A percentile compares a stretch with the other conserved stretches of the same genome.
These are phyloP conservation scores for Pleurotus eryngii DNA, from an alignment of 768 basidiomycete genomes.

Conservation along the genomic window DNA sequence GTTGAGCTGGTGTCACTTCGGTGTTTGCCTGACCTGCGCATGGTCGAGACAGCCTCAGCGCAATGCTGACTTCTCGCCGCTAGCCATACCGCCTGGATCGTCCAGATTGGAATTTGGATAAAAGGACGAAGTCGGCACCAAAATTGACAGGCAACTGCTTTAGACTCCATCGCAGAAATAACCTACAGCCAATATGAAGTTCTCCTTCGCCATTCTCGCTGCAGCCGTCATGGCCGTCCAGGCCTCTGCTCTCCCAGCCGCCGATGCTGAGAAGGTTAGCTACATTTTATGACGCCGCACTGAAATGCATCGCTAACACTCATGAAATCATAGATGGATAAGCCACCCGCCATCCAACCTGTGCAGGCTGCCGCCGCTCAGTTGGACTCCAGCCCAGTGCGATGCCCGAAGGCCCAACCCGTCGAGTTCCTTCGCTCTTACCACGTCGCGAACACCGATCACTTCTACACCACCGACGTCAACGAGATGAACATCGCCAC, in stretches of 20 bases:
- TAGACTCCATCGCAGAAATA: neutral
- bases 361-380: constrained; percentile 1
- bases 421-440: neutral
- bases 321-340: neutral
- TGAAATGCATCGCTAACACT: neutral
- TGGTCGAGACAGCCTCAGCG: neutral
- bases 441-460: neutral
- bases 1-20: neutral
- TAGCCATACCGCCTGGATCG: neutral
- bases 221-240: constrained; percentile 6
- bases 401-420: neutral
- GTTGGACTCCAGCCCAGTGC: too few species aligned
- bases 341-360: constrained; percentile 1
- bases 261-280: neutral
- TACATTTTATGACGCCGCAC: too few species aligned
- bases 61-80: neutral
- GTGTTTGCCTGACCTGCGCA: neutral
- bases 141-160: neutral
- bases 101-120: neutral
- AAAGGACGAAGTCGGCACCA: neutral
- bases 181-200: constrained; percentile 2
- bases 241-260: constrained; percentile 2
- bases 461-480: constrained; percentile 9
- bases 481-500: neutral
- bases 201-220: constrained; percentile 4